phyloP scores from a whole-genome alignment of 108 stramenopile species.

The Asterionellopsis glacialis region DNA sequence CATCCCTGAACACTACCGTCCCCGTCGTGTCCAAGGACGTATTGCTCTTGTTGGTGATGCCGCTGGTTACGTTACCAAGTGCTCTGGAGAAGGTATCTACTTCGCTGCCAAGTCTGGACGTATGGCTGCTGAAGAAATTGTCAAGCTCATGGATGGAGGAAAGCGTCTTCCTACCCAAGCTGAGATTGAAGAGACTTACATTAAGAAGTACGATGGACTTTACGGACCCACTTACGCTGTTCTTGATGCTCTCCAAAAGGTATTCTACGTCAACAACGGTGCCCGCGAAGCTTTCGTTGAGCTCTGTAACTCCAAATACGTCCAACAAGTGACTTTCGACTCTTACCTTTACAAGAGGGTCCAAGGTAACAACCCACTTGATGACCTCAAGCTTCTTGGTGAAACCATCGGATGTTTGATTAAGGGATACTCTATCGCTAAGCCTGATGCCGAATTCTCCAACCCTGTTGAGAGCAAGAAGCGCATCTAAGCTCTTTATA shows the following conservation, averaged over 20 bases:
- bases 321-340: conserved; percentile 98
- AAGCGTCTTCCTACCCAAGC: conserved; percentile 86
- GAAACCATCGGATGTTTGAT: conserved; percentile 93
- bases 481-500: conserved; percentile 76
- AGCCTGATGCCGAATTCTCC: conserved; percentile 90
- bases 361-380: conserved; percentile 96
- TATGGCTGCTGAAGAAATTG: conserved; percentile 96
- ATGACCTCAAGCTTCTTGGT: conserved; percentile 95
- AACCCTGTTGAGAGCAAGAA: conserved; percentile 95
- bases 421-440: conserved; percentile 91
- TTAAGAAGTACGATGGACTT: conserved; percentile 87
- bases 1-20: conserved; percentile 98
- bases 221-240: conserved; percentile 98
- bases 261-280: conserved; percentile 97
- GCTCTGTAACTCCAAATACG: conserved; percentile 95
- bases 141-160: conserved; percentile 84
- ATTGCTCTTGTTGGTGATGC: conserved; percentile 96
- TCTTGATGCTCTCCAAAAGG: conserved; percentile 94
- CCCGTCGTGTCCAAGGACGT: conserved; percentile 90
- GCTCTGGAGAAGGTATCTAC: conserved; percentile 99
- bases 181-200: conserved; percentile 90
- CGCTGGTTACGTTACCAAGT: conserved; percentile 97
- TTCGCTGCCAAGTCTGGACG: conserved; percentile 97
- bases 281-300: conserved; percentile 98
- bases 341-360: conserved; percentile 98